phyloP scores from a whole-genome alignment of 2,329 filamentous ascomycete species.

The Scytalidium sp. region DNA sequence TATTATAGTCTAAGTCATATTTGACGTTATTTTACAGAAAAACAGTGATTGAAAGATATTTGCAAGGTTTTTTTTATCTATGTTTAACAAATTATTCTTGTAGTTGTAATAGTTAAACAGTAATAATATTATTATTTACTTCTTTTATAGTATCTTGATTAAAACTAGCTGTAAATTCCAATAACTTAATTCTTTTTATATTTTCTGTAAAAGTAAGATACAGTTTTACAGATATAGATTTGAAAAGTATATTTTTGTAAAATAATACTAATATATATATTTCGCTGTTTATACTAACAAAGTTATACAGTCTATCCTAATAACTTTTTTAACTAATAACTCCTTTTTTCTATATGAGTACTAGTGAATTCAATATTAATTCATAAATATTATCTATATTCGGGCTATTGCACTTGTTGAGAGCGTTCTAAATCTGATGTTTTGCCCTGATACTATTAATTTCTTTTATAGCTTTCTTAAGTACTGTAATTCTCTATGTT shows the following conservation, averaged over 20 bases:
- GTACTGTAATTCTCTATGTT: slow-evolving; percentile 1
- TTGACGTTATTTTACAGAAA: too few relatives aligned
- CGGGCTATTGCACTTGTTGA: slow-evolving; percentile 2
- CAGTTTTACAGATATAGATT: slow-evolving; percentile 8
- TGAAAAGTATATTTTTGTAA: slow-evolving; percentile 3
- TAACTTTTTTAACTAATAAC: slow-evolving; percentile 4
- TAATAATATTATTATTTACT: not conserved
- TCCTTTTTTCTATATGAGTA: slow-evolving; percentile 8
- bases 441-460: slow-evolving; percentile 3
- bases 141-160: not conserved
- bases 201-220: not conserved
- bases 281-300: slow-evolving; percentile 5
- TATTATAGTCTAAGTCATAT: too few relatives aligned
- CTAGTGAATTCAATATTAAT: slow-evolving; percentile 1
- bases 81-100: too few relatives aligned
- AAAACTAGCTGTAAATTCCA: too few relatives aligned
- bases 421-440: slow-evolving; percentile 1
- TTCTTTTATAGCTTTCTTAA: slow-evolving; percentile 6
- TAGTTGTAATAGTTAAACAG: not conserved
- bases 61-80: too few relatives aligned
- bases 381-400: slow-evolving; percentile 1
- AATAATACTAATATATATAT: slow-evolving; percentile 4
- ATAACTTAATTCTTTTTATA: not conserved
- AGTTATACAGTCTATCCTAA: slow-evolving; percentile 6
- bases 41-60: too few relatives aligned